phyloP scores from a whole-genome alignment of 306 rosid species.

The Cucumis hystrix region DNA sequence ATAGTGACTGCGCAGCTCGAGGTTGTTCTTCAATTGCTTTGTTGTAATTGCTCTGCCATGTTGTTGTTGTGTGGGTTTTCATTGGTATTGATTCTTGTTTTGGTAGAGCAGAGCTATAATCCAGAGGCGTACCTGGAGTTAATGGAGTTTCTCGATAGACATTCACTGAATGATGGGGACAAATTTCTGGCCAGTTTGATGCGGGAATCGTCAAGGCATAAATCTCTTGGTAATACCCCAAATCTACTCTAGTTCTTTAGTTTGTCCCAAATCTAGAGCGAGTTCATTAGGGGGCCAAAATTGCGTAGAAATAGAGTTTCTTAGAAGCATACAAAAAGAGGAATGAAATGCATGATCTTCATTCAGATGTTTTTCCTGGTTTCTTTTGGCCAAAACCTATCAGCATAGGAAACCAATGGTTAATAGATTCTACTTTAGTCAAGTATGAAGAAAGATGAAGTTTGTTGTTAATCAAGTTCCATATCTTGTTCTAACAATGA shows the following conservation, averaged over 20 bases:
- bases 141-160: slow-evolving; percentile 54
- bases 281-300: background rate
- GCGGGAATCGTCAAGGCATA: slow-evolving; percentile 84
- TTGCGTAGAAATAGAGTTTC: background rate
- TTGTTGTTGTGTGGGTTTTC: background rate
- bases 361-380: background rate
- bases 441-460: background rate
- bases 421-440: background rate
- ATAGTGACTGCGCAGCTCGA: slow-evolving; percentile 78
- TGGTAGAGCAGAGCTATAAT: slow-evolving; percentile 62
- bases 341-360: background rate
- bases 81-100: slow-evolving; percentile 9
- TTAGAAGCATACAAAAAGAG: background rate
- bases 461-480: background rate
- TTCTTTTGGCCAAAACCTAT: background rate
- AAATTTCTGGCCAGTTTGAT: slow-evolving; percentile 70
- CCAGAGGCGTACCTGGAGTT: slow-evolving; percentile 70
- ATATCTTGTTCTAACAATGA: slow-evolving; percentile 8
- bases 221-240: slow-evolving; percentile 45
- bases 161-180: slow-evolving; percentile 80
- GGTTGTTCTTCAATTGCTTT: slow-evolving; percentile 37
- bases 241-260: background rate
- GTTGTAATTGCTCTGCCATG: background rate
- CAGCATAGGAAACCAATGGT: background rate
- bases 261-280: too few species aligned